Percentiles rank a stretch among this genome's conserved stretches.
Conservation (phyloP, 306 rosid species). For the Astragalus membranaceus region DNA sequence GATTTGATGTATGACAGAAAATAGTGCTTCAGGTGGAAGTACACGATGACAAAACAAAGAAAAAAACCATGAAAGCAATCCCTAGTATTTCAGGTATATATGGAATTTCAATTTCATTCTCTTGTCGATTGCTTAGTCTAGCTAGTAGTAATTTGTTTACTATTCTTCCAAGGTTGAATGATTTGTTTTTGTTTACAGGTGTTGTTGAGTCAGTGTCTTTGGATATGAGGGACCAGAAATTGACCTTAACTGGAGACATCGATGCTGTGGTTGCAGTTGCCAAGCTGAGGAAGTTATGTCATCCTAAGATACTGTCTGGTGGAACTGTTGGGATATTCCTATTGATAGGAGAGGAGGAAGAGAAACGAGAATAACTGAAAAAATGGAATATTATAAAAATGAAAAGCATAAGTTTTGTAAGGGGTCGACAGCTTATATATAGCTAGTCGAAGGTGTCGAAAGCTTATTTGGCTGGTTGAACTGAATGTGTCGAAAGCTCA, state of each 20-base stretch:
- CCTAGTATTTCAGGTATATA: conserved; percentile 61
- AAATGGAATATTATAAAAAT: no score
- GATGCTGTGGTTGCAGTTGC: conserved; percentile 51
- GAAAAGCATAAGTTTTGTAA: no score
- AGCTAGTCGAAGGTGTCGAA: no score
- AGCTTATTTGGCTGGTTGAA: no score
- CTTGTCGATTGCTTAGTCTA: background rate
- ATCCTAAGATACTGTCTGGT: conserved; percentile 43
- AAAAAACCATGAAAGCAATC: conserved; percentile 51
- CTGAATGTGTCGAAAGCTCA: no score
- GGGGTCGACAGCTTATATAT: no score
- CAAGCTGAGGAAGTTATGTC: conserved; percentile 54
- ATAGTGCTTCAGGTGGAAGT: conserved; percentile 42
- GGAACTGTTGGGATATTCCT: no score
- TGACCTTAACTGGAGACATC: conserved; percentile 58
- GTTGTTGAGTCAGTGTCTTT: conserved; percentile 55
- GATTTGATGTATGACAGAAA: conserved; percentile 37
- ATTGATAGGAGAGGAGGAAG: no score
- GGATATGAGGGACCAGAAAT: conserved; percentile 48
- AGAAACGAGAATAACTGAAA: no score
- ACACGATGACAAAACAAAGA: conserved; percentile 35
- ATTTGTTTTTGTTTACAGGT: conserved; percentile 34
- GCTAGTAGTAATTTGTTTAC: background rate
- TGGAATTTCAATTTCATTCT: background rate
- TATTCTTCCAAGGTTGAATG: no score